These are phyloP conservation scores for Malassezia psittaci DNA, from an alignment of 1,284 basidiomycete genomes.

Conservation along the genomic window DNA sequence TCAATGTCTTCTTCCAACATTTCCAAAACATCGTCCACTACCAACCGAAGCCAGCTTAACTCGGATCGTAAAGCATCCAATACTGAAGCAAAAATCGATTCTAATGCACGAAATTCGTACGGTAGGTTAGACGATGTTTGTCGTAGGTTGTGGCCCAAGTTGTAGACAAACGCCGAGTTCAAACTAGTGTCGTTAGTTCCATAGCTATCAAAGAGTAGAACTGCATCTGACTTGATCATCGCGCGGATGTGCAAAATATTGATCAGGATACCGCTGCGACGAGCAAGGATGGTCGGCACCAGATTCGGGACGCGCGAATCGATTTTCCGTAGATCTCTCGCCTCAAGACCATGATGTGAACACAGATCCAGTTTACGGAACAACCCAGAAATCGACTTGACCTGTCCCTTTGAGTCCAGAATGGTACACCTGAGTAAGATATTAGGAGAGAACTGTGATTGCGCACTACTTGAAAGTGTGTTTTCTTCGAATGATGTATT, in stretches of 20 bases:
- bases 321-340: conserved; percentile 90
- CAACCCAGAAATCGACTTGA: conserved; percentile 77
- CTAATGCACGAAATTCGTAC: conserved; percentile 41
- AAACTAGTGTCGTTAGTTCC: conserved; percentile 27
- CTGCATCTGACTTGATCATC: conserved; percentile 81
- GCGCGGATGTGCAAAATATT: conserved; percentile 90
- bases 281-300: conserved; percentile 78
- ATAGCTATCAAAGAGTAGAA: conserved; percentile 70
- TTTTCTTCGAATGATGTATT: background rate
- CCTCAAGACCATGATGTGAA: conserved; percentile 73
- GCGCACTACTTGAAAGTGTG: conserved; percentile 14
- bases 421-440: conserved; percentile 40
- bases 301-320: conserved; percentile 87
- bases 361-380: conserved; percentile 83
- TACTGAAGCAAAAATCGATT: conserved; percentile 35
- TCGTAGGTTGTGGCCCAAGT: conserved; percentile 34
- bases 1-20: conserved; percentile 38
- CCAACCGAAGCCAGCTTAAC: conserved; percentile 24
- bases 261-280: conserved; percentile 68
- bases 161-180: conserved; percentile 39
- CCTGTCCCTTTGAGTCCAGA: conserved; percentile 47
- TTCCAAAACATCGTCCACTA: conserved; percentile 27
- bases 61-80: conserved; percentile 37
- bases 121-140: conserved; percentile 20
- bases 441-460: conserved; percentile 28